A percentile compares a stretch with the other conserved stretches of the same genome.
These are phyloP conservation scores for Tulasnella sp. DNA, from an alignment of 768 basidiomycete genomes.

Conservation along the genomic window DNA sequence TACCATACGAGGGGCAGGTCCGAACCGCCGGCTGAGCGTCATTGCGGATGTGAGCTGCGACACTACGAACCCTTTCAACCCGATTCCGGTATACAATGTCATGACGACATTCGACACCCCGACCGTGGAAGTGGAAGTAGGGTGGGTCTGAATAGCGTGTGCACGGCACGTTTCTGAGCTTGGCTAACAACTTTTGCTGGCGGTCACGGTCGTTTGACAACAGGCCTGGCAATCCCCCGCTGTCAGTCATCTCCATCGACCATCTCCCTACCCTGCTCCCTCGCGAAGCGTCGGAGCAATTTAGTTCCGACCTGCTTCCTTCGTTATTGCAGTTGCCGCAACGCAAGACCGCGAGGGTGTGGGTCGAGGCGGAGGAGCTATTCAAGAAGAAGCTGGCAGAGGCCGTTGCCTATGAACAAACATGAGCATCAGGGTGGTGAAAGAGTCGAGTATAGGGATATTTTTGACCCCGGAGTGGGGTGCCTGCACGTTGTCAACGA, in stretches of 20 bases:
- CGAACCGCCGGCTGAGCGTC: conserved; percentile 52
- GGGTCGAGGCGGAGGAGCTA: conserved; percentile 76
- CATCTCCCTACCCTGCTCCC: conserved; percentile 92
- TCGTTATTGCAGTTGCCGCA: conserved; percentile 67
- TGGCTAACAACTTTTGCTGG: not conserved
- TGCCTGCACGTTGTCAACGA: too few species aligned
- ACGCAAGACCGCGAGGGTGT: conserved; percentile 55
- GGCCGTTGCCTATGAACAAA: conserved; percentile 27
- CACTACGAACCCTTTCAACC: conserved; percentile 97
- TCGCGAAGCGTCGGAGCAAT: conserved; percentile 93
- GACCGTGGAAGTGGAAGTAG: conserved; percentile 73
- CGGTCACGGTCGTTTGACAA: not conserved
- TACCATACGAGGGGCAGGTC: conserved; percentile 60
- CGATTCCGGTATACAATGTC: conserved; percentile 85
- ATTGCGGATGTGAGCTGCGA: conserved; percentile 98
- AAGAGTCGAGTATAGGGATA: too few species aligned
- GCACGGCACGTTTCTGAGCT: conserved; percentile 7
- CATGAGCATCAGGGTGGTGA: not conserved
- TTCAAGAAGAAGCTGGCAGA: conserved; percentile 57
- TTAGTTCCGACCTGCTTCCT: conserved; percentile 76
- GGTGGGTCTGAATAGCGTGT: conserved; percentile 36
- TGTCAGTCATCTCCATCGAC: conserved; percentile 90
- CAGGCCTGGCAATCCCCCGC: conserved; percentile 49
- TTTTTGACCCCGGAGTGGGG: too few species aligned
- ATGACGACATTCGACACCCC: conserved; percentile 92